Percentiles rank a stretch among this genome's conserved stretches.
Evolutionary conservation across 768 basidiomycete species (phyloP).

Genomic region (Imleria badia): DNA sequence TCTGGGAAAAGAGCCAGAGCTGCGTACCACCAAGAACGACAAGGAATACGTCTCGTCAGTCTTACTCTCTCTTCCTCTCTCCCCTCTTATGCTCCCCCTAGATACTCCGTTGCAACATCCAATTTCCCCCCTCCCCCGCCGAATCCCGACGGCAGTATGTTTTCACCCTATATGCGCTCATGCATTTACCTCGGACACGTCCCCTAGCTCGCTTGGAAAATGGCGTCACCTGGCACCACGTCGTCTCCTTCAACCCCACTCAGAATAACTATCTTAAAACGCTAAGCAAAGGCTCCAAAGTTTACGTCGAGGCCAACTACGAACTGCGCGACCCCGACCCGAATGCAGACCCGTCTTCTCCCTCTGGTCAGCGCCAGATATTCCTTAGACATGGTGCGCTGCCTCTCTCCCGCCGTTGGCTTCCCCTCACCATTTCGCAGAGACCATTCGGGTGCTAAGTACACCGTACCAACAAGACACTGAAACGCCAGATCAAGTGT

Average conservation of each 20-base stretch:
- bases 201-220: conserved; percentile 50
- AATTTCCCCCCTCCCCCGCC: conserved; percentile 59
- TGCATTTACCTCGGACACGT: neutral
- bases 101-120: conserved; percentile 76
- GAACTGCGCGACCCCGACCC: conserved; percentile 74
- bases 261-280: conserved; percentile 64
- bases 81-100: conserved; percentile 27
- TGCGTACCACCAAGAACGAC: conserved; percentile 64
- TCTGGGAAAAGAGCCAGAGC: conserved; percentile 68
- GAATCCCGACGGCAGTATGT: conserved; percentile 61
- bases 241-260: conserved; percentile 67
- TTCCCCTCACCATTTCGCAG: conserved; percentile 35
- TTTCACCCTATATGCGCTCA: neutral
- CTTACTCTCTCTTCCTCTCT: neutral
- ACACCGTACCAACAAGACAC: conserved; percentile 28
- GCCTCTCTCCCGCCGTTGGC: neutral
- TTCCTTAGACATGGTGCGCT: conserved; percentile 74
- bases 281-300: conserved; percentile 67
- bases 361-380: conserved; percentile 77
- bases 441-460: conserved; percentile 51
- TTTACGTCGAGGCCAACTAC: conserved; percentile 79
- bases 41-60: conserved; percentile 78
- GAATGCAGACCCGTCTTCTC: conserved; percentile 61
- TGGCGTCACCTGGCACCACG: conserved; percentile 70
- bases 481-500: conserved; percentile 21